Percentiles rank a stretch among this genome's conserved stretches.
Evolutionary conservation across 2,329 filamentous ascomycete species (phyloP).

Genomic region (Xylariaceae sp.): DNA sequence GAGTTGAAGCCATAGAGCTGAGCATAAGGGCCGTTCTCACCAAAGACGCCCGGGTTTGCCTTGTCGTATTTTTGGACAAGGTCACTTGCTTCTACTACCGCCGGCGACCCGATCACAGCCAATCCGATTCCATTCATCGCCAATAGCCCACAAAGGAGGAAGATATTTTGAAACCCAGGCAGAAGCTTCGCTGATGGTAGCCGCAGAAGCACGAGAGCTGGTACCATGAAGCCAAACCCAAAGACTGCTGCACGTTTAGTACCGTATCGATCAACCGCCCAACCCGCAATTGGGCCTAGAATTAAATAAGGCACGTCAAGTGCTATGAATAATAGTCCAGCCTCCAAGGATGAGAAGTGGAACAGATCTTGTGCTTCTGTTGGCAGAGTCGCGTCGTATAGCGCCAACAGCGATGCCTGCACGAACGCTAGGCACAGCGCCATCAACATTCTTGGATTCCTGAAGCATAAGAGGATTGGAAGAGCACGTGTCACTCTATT

Average conservation of each 20-base stretch:
- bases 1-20: constrained; percentile 64
- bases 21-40: constrained; percentile 57
- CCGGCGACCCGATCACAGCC: constrained; percentile 51
- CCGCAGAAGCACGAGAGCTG: constrained; percentile 59
- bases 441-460: constrained; percentile 38
- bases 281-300: constrained; percentile 34
- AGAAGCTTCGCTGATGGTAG: constrained; percentile 48
- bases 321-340: constrained; percentile 38
- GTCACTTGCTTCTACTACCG: constrained; percentile 55
- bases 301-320: constrained; percentile 36
- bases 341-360: constrained; percentile 34
- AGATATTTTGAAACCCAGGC: constrained; percentile 15
- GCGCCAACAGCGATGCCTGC: constrained; percentile 39
- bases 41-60: constrained; percentile 55
- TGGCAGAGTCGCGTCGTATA: constrained; percentile 40
- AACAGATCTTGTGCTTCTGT: constrained; percentile 37
- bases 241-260: constrained; percentile 32
- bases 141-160: constrained; percentile 27
- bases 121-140: constrained; percentile 50
- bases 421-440: constrained; percentile 40
- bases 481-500: constrained; percentile 38
- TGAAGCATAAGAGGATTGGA: constrained; percentile 46
- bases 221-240: constrained; percentile 52
- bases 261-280: constrained; percentile 37
- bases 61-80: constrained; percentile 55